Conservation (phyloP, 75 land plant genomes). For the Pseudotsuga menziesii region DNA sequence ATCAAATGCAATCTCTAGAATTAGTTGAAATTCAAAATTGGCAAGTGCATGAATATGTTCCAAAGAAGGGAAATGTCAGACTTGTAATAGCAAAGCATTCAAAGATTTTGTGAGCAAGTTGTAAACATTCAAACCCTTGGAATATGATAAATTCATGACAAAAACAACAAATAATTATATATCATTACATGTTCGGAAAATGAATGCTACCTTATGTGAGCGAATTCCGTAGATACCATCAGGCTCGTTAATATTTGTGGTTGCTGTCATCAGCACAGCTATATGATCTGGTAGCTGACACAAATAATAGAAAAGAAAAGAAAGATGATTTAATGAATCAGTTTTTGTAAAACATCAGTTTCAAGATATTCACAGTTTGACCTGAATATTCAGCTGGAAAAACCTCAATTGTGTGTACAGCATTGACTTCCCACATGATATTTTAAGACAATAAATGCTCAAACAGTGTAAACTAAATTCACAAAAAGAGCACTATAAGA, state of each 20-base stretch:
- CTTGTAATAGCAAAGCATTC: too few relatives aligned
- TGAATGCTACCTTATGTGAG: conserved; percentile 67
- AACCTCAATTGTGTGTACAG: neutral
- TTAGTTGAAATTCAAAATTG: too few relatives aligned
- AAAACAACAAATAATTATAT: too few relatives aligned
- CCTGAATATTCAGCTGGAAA: neutral
- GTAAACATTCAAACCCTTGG: too few relatives aligned
- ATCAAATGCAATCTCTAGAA: too few relatives aligned
- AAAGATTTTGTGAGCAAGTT: too few relatives aligned
- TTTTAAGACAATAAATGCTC: neutral
- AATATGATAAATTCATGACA: too few relatives aligned
- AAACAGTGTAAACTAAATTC: neutral
- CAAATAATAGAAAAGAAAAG: neutral
- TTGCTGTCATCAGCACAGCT: conserved; percentile 65
- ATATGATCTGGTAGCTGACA: conserved; percentile 74
- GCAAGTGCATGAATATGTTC: too few relatives aligned
- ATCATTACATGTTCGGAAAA: too few relatives aligned
- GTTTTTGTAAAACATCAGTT: neutral
- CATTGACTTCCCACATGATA: neutral
- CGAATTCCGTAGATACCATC: conserved; percentile 92
- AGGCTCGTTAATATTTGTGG: conserved; percentile 90
- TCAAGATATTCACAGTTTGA: neutral
- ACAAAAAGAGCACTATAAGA: neutral
- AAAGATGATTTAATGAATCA: neutral
- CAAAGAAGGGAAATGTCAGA: too few relatives aligned